Evolutionary conservation across 352 stramenopile genomes (phyloP), one percentile per base, ranked within the genome.

Genomic region (Phytopythium chamaehyphon): DNA sequence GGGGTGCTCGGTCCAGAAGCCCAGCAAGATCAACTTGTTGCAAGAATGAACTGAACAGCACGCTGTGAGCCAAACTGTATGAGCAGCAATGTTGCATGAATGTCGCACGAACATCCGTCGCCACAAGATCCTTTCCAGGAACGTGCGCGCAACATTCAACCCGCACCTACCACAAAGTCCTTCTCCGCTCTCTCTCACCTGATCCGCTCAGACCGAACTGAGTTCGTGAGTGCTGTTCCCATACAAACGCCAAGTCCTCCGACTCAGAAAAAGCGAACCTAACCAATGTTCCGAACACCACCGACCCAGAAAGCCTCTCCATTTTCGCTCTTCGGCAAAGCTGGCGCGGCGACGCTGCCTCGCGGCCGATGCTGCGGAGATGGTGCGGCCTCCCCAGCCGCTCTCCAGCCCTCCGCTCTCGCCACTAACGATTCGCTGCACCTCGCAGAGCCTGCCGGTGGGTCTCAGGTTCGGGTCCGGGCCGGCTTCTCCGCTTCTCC

Each of bases 291-390:
- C 15, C 21, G 8, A 24, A 43, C 23, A 43, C 38, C 23, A 19
- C 21, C 3, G 18, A 1, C 9, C 21, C 4, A 31, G 11, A 18
- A 19, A 22, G 15, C 42, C 22, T 15, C 6, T 21, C 14, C 7
- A 21, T 44, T n/a, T 0, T 9, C 18, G 15, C 22, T 44, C 39
- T 24, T 44, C 39, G 36, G 37, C 68, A 64, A 81, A 81, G 59
- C 70, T 81, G 70, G 64, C 60, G 67, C 64, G 55, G 45, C 55
- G 58, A 42, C 24, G 31, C 10, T 58, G 59, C 45, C 47, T 65
- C 45, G 57, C 64, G 46, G 55, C 61, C 67, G 67, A 81, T 81
- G 70, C 61, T 63, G 53, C 64, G 66, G 57, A 58, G 60, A 77
- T 77, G 70, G 70, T 76, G 48, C 55, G 69, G n/a, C 68, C 9